Percentiles rank a stretch among this genome's conserved stretches.
Evolutionary conservation across 495 filamentous ascomycete genomes (phyloP).

Genomic region (Aspergillus avenaceus): DNA sequence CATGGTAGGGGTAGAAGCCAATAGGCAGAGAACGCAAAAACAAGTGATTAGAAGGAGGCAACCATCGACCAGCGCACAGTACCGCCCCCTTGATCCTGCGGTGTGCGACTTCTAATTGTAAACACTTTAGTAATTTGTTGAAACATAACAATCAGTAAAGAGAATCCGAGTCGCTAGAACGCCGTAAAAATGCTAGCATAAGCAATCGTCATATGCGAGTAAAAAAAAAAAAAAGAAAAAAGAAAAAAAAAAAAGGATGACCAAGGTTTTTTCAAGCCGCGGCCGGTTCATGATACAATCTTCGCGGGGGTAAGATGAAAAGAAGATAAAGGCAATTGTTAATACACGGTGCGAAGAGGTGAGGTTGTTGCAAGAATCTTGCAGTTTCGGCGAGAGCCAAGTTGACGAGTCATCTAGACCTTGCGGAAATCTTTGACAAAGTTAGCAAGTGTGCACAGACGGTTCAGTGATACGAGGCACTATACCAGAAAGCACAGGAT

Average conservation of each 20-base stretch:
- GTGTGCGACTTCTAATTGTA: constrained; percentile 51
- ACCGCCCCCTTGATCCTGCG: constrained; percentile 41
- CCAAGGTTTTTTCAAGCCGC: constrained; percentile 14
- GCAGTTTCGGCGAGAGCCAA: too few species aligned
- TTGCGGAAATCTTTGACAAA: constrained; percentile 59
- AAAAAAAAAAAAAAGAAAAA: constrained; percentile 11
- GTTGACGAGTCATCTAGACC: constrained; percentile 37
- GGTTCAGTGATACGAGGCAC: not conserved
- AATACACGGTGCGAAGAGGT: constrained; percentile 50
- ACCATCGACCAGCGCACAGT: constrained; percentile 62
- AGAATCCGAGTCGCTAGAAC: constrained; percentile 44
- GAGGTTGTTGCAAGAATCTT: constrained; percentile 35
- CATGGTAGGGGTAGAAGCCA: not conserved
- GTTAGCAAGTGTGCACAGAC: constrained; percentile 21
- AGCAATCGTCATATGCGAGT: constrained; percentile 31
- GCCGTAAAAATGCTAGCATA: constrained; percentile 48
- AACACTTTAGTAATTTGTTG: constrained; percentile 16
- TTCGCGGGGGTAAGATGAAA: constrained; percentile 30
- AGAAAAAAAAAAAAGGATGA: constrained; percentile 11
- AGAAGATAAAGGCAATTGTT: constrained; percentile 41
- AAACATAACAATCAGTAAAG: constrained; percentile 9
- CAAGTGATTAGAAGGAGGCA: constrained; percentile 39
- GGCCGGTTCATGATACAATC: constrained; percentile 39
- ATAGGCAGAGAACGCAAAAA: constrained; percentile 16
- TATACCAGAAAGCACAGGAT: constrained; percentile 91